phyloP scores from a whole-genome alignment of 2,329 filamentous ascomycete species.

The Bipolaris zeicola region DNA sequence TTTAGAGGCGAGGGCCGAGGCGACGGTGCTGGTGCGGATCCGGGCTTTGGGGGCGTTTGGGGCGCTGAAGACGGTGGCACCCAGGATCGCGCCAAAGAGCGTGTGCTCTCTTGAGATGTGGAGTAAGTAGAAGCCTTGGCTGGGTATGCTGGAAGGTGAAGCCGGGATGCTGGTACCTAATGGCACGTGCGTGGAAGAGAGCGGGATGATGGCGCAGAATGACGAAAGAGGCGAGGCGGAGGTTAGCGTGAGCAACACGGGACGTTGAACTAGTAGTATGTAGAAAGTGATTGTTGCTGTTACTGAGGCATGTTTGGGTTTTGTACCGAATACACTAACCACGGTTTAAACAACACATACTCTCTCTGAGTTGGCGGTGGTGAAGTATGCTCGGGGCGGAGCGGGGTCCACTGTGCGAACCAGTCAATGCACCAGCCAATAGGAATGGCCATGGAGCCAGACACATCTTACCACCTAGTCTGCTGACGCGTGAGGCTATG shows the following conservation, averaged over 20 bases:
- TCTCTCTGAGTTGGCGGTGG: not conserved
- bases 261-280: not conserved
- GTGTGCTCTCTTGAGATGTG: slow-evolving; percentile 9
- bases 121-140: slow-evolving; percentile 14
- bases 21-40: slow-evolving; percentile 3
- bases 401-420: not conserved
- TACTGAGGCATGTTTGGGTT: not conserved
- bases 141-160: slow-evolving; percentile 16
- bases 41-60: slow-evolving; percentile 1
- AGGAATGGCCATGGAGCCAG: not conserved
- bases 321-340: not conserved
- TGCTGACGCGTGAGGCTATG: slow-evolving; percentile 7
- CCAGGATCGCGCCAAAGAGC: slow-evolving; percentile 20
- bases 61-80: slow-evolving; percentile 3
- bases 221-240: not conserved
- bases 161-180: slow-evolving; percentile 5
- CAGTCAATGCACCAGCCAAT: slow-evolving; percentile 1
- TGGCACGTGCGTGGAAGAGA: slow-evolving; percentile 26
- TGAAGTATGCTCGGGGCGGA: not conserved
- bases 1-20: not conserved
- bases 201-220: slow-evolving; percentile 19
- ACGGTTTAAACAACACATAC: not conserved
- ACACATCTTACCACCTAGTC: not conserved
- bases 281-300: too few species aligned
- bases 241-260: not conserved